Percentiles rank a stretch among this genome's conserved stretches.
Conservation (phyloP, 306 rosid species). For the Albizia julibrissin region DNA sequence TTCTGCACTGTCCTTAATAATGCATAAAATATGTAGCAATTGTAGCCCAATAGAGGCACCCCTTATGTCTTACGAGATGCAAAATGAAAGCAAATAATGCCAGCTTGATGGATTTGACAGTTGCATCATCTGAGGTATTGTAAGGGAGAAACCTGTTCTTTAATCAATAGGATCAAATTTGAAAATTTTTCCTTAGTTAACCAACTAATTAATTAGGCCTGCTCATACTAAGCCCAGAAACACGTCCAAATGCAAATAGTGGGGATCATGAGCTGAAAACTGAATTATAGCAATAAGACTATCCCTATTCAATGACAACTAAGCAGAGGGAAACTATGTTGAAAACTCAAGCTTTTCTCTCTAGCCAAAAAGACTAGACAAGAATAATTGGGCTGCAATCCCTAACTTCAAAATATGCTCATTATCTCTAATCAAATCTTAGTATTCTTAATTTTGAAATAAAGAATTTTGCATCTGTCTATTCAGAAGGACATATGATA, state of each 20-base stretch:
- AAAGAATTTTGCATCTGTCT: not conserved
- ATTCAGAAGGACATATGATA: not conserved
- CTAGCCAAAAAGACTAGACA: not conserved
- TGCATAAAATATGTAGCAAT: not conserved
- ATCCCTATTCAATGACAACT: not conserved
- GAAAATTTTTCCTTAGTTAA: not conserved
- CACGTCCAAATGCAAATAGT: not conserved
- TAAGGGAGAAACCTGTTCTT: not conserved
- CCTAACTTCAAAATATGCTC: not conserved
- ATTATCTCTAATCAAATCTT: not conserved
- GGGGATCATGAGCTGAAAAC: not conserved
- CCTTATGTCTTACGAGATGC: not conserved
- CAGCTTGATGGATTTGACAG: not conserved
- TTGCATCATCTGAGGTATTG: not conserved
- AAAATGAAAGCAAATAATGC: not conserved
- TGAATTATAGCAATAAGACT: not conserved
- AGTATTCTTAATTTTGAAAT: not conserved
- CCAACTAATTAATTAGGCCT: not conserved
- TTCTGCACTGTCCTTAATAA: not conserved
- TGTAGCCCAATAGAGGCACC: not conserved
- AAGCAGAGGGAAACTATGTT: not conserved
- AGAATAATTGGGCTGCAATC: not conserved
- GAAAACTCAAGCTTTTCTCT: not conserved
- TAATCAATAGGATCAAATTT: not conserved
- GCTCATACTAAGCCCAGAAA: not conserved